Conservation (phyloP, 805 yeast species). For the Wickerhamiella vanderwaltii region DNA sequence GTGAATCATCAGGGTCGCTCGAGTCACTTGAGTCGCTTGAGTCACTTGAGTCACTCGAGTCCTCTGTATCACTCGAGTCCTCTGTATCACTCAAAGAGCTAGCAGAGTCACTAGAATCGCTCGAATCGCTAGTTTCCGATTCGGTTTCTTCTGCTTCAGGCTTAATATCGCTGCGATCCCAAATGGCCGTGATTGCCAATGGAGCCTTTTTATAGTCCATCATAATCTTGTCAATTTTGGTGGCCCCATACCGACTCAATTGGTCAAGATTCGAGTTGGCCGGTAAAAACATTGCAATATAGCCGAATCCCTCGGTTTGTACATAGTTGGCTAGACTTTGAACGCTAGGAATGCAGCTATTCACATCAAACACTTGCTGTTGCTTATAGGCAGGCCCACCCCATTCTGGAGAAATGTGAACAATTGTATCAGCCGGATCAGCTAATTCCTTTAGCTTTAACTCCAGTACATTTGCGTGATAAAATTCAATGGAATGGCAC, state of each 20-base stretch:
- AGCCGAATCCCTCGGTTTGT: slow-evolving; percentile 9
- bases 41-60: no score
- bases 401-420: slow-evolving; percentile 24
- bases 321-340: slow-evolving; percentile 12
- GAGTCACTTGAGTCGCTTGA: no score
- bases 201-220: not conserved
- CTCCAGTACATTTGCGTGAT: slow-evolving; percentile 39
- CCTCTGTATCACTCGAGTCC: no score
- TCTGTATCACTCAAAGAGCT: no score
- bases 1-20: no score
- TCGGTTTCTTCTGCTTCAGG: not conserved
- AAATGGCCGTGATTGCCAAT: not conserved
- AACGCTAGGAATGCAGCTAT: slow-evolving; percentile 17
- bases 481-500: slow-evolving; percentile 38
- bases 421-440: slow-evolving; percentile 14
- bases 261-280: slow-evolving; percentile 16
- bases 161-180: not conserved
- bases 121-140: not conserved
- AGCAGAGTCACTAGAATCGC: not conserved
- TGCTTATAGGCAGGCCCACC: slow-evolving; percentile 21
- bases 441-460: slow-evolving; percentile 16
- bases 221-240: slow-evolving; percentile 15
- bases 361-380: slow-evolving; percentile 16
- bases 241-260: slow-evolving; percentile 16
- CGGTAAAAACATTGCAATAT: slow-evolving; percentile 16